A percentile compares a stretch with the other conserved stretches of the same genome.
Evolutionary conservation across 2,329 filamentous ascomycete genomes (phyloP).

Genomic region (Neofusicoccum kwambonambiense): DNA sequence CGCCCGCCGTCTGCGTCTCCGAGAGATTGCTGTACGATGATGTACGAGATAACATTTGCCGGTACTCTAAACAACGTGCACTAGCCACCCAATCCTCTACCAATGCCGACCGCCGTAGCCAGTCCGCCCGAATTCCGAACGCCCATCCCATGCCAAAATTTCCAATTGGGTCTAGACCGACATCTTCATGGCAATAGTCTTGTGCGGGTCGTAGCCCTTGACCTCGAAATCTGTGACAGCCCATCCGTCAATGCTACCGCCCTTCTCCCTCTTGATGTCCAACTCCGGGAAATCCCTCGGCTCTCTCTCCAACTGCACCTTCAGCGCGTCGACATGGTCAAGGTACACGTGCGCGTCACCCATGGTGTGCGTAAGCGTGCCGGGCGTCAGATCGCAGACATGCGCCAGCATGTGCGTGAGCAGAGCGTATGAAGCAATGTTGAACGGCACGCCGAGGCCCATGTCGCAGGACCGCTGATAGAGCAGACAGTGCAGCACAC

Average conservation of each 20-base stretch:
- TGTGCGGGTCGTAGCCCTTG: conserved; percentile 85
- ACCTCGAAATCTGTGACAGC: conserved; percentile 83
- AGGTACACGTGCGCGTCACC: conserved; percentile 96
- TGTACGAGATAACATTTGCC: conserved; percentile 1
- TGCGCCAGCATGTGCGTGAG: conserved; percentile 94
- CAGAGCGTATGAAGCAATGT: conserved; percentile 92
- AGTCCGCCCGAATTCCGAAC: neutral
- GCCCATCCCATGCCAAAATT: neutral
- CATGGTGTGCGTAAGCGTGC: conserved; percentile 91
- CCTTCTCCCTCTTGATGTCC: conserved; percentile 65
- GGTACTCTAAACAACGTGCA: neutral
- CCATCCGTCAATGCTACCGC: conserved; percentile 86
- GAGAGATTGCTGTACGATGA: neutral
- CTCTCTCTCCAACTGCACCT: conserved; percentile 75
- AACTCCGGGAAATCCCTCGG: conserved; percentile 79
- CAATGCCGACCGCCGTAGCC: neutral
- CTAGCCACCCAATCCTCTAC: neutral
- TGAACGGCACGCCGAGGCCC: conserved; percentile 96
- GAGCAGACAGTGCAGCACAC: conserved; percentile 79
- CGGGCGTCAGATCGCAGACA: conserved; percentile 78
- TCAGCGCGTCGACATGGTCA: conserved; percentile 86
- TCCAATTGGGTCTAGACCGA: conserved; percentile 61
- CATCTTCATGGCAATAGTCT: conserved; percentile 97
- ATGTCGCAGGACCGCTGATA: conserved; percentile 97
- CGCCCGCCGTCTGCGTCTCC: no score